These are phyloP conservation scores for Pythium scleroteichum DNA, from an alignment of 352 stramenopile genomes.

Conservation along the genomic window DNA sequence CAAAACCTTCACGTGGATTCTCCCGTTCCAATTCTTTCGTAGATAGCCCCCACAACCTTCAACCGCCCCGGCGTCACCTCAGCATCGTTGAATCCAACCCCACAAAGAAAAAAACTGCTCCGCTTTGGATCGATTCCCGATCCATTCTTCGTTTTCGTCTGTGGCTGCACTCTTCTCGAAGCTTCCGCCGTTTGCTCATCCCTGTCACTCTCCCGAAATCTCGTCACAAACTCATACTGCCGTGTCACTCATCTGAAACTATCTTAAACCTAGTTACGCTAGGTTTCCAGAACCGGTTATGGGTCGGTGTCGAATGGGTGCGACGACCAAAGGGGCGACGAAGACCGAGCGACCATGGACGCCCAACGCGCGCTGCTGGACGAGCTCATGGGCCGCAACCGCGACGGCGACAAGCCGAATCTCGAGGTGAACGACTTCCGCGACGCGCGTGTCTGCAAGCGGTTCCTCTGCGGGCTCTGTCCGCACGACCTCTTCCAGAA, in stretches of 20 bases:
- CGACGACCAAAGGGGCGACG: background rate
- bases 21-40: too few species aligned
- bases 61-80: too few species aligned
- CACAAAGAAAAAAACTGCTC: too few species aligned
- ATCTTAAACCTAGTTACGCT: too few species aligned
- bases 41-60: too few species aligned
- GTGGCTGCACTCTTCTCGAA: background rate
- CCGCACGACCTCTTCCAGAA: slow-evolving; percentile 90
- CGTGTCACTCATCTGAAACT: background rate
- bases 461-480: slow-evolving; percentile 81
- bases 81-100: too few species aligned
- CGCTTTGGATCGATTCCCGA: too few species aligned
- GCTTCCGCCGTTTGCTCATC: background rate
- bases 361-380: slow-evolving; percentile 86
- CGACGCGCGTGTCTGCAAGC: slow-evolving; percentile 76
- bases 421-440: slow-evolving; percentile 77
- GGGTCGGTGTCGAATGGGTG: background rate
- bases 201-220: background rate
- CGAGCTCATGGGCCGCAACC: slow-evolving; percentile 91
- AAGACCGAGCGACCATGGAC: slow-evolving; percentile 50
- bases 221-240: background rate
- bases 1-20: too few species aligned
- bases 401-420: slow-evolving; percentile 84
- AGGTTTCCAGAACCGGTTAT: too few species aligned
- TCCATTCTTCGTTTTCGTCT: background rate